Conservation (phyloP, 495 filamentous ascomycete genomes). For the Trichocladium antarcticum region DNA sequence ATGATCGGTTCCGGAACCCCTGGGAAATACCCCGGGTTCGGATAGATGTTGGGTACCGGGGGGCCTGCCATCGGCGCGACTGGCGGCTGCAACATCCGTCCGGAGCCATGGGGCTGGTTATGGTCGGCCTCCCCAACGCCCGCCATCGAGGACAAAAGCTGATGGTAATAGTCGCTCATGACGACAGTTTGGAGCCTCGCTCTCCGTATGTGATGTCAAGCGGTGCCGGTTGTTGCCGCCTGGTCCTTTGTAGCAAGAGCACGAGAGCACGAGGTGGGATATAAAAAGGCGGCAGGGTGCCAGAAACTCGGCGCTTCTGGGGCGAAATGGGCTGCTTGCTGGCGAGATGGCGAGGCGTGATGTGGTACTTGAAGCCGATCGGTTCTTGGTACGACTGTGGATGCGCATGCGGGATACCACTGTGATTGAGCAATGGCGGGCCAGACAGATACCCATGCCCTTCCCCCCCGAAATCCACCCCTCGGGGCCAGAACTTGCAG, state of each 20-base stretch:
- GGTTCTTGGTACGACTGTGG: slow-evolving; percentile 18
- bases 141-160: slow-evolving; percentile 37
- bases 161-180: slow-evolving; percentile 43
- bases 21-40: slow-evolving; percentile 35
- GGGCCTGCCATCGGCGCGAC: slow-evolving; percentile 22
- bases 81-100: slow-evolving; percentile 26
- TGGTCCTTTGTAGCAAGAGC: not conserved
- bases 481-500: slow-evolving; percentile 3
- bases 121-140: slow-evolving; percentile 29
- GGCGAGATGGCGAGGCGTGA: slow-evolving; percentile 11
- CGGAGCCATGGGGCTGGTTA: slow-evolving; percentile 28
- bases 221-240: not conserved
- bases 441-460: slow-evolving; percentile 14
- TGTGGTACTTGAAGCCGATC: slow-evolving; percentile 12
- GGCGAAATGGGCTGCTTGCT: slow-evolving; percentile 6
- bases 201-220: not conserved
- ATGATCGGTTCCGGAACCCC: slow-evolving; percentile 38
- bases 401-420: slow-evolving; percentile 23
- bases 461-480: slow-evolving; percentile 10
- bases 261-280: too few species aligned
- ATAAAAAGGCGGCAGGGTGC: too few species aligned
- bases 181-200: not conserved
- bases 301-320: slow-evolving; percentile 14
- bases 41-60: slow-evolving; percentile 32
- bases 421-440: slow-evolving; percentile 16